Evolutionary conservation across 495 filamentous ascomycete genomes (phyloP).

Genomic region (Beverwykella pulmonaria): DNA sequence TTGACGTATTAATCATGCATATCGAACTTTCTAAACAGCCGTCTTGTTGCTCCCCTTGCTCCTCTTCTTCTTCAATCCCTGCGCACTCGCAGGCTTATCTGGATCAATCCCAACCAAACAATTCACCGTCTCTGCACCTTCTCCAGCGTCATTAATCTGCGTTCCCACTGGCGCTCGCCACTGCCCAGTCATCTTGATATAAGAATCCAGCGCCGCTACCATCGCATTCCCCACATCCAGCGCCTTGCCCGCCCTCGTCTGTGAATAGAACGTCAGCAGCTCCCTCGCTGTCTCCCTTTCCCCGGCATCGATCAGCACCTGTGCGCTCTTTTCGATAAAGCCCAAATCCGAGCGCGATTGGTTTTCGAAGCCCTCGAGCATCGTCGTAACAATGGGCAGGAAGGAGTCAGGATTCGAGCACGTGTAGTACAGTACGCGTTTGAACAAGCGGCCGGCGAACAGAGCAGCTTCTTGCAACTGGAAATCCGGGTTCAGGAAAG

Average conservation of each 20-base stretch:
- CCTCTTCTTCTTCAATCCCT: background rate
- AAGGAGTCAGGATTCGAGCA: background rate
- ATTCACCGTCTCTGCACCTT: slow-evolving; percentile 2
- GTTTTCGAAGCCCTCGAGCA: slow-evolving; percentile 3
- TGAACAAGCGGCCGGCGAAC: background rate
- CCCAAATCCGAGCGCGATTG: background rate
- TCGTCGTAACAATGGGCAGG: background rate
- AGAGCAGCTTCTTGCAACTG: background rate
- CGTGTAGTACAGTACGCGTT: background rate
- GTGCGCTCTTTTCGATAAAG: background rate
- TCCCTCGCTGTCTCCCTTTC: background rate
- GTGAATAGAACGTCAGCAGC: background rate
- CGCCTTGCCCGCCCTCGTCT: slow-evolving; percentile 1
- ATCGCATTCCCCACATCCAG: background rate
- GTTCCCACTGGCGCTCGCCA: background rate
- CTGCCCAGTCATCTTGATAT: background rate
- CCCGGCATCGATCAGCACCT: background rate
- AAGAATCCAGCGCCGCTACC: background rate
- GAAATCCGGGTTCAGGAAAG: background rate
- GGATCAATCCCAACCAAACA: slow-evolving; percentile 4
- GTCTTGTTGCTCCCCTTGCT: no score
- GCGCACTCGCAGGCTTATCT: background rate
- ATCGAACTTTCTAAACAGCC: no score
- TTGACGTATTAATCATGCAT: no score
- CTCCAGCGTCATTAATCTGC: slow-evolving; percentile 1